Base-by-base conservation (phyloP, 2,329 filamentous ascomycete species). In the Scytalidium sp. region DNA sequence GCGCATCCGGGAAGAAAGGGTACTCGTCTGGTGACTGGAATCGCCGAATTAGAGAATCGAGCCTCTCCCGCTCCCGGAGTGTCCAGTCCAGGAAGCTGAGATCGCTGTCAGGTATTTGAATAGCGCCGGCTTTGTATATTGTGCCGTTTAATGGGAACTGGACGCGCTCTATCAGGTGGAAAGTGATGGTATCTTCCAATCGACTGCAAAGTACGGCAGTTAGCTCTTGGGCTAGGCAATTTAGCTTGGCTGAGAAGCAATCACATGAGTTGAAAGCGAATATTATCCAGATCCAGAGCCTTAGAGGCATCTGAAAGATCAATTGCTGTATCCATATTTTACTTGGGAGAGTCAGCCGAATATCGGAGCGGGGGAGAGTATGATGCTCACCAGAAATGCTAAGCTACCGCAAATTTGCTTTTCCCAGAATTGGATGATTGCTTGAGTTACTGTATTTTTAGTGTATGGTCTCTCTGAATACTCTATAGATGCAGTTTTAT, bases 11-110 rank as follows among this genome's bases (percentile, higher is more conserved):
- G 74, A 97, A 99, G 82, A 97, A 99, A 19, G 94, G 90, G 69
- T 96, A 93, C 73, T 99, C 94, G 76, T 99, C 94, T 36, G 94
- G 94, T 0, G 90, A 90, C 68, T 99, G 86, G 76, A 91, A 99
- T 66, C 94, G 90, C 59, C 94, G 90, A 59, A 99, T 92, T 46
- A 90, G 82, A 13, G 92, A 96, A 68, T 99, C 93, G 5, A 97
- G 75, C 55, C 84, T 85, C 72, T 99, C 94, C 66, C 96, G 90
- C 68, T 96, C 88, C 59, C 79, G 80, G 22, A 97, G 84, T 66
- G 96, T 87, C 88, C 93, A 99, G 76, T 97, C 94, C 68, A 96
- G 84, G 67, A 99, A 89, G 68, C 87, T 91, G 49, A 94, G 80
- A 46, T 81, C 67, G 67, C 76, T 81, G 64, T 83, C 74, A 17